Evolutionary conservation across 495 filamentous ascomycete genomes (phyloP).

Genomic region (Durotheca rogersii): DNA sequence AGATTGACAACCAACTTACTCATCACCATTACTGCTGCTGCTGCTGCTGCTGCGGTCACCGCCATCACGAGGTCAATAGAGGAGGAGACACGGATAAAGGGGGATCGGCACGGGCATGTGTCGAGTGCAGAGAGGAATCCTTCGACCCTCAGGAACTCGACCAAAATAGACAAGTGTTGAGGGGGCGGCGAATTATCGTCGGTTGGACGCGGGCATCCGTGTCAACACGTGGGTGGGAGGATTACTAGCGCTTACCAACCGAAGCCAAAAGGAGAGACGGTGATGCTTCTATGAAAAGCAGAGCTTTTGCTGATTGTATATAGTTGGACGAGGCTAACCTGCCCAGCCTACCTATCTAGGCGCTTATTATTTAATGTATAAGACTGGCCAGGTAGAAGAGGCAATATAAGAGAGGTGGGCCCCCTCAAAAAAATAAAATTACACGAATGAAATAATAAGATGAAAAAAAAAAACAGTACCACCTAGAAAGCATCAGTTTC

Average conservation of each 20-base stretch:
- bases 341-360: neutral
- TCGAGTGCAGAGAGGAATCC: neutral
- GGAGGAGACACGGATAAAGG: no score
- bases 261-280: no score
- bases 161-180: neutral
- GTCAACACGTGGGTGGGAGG: neutral
- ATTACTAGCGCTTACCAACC: neutral
- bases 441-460: neutral
- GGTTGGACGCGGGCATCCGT: no score
- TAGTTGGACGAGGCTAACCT: no score
- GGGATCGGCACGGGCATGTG: neutral
- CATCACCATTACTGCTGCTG: neutral
- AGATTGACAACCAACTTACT: constrained; percentile 1
- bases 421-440: neutral
- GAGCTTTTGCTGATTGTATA: neutral
- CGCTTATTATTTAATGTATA: neutral
- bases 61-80: no score
- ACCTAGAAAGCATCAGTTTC: no score
- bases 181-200: no score
- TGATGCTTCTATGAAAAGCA: neutral
- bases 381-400: neutral
- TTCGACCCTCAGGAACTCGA: neutral
- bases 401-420: no score
- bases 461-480: no score
- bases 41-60: no score